phyloP scores from a whole-genome alignment of 192 early-diverging fungal species.

The Obelidium mucronatum region DNA sequence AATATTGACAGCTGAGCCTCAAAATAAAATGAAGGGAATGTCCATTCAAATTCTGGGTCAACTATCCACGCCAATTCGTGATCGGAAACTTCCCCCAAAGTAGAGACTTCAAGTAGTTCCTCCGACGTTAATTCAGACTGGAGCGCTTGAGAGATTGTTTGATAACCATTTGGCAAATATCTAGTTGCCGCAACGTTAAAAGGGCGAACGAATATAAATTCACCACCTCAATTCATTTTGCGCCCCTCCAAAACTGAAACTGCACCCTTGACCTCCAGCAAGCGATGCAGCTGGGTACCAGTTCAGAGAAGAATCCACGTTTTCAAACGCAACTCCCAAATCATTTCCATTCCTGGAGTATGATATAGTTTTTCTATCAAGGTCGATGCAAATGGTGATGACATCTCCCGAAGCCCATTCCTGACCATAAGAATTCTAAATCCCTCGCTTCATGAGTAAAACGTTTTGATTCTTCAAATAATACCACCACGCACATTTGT shows the following conservation, averaged over 20 bases:
- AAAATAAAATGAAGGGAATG: constrained; percentile 16
- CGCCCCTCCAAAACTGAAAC: constrained; percentile 71
- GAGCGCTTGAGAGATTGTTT: no score
- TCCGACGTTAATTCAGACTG: no score
- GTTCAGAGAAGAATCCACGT: constrained; percentile 45
- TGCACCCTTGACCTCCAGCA: constrained; percentile 73
- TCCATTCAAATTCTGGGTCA: constrained; percentile 17
- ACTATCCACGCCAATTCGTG: no score
- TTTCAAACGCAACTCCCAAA: constrained; percentile 68
- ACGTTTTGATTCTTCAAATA: not conserved
- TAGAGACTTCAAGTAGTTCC: no score
- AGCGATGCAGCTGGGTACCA: constrained; percentile 78
- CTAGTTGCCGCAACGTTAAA: no score
- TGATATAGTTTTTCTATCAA: constrained; percentile 67
- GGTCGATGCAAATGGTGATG: constrained; percentile 65
- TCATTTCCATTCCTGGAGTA: constrained; percentile 73
- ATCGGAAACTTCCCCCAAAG: no score
- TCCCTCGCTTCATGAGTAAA: not conserved
- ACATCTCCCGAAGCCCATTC: constrained; percentile 58
- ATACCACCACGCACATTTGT: constrained; percentile 35
- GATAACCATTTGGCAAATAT: no score
- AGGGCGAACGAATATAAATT: no score
- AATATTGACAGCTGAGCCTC: not conserved
- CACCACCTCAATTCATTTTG: constrained; percentile 48
- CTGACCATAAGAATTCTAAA: constrained; percentile 58